Evolutionary conservation across 108 stramenopile species (phyloP).

Genomic region (Cyclotella choctawhatcheeana): DNA sequence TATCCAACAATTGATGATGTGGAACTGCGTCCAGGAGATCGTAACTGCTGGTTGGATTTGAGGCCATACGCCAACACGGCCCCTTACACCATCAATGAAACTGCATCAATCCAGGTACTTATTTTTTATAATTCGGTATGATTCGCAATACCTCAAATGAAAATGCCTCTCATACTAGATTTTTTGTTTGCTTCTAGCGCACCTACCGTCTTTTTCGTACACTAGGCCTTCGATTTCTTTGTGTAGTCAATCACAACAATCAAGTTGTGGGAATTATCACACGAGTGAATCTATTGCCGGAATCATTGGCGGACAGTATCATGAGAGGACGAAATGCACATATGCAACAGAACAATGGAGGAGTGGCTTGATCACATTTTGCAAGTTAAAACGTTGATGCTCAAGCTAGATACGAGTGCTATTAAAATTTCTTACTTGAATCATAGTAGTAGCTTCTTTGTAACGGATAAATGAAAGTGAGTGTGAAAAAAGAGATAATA

Average conservation of each 20-base stretch:
- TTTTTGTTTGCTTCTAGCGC: slow-evolving; percentile 43
- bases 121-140: background rate
- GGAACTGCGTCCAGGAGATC: slow-evolving; percentile 74
- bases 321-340: slow-evolving; percentile 86
- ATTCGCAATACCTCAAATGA: no score
- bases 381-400: no score
- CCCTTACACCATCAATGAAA: slow-evolving; percentile 93
- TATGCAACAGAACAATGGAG: slow-evolving; percentile 25
- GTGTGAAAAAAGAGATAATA: no score
- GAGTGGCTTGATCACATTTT: no score
- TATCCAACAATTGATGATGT: slow-evolving; percentile 93
- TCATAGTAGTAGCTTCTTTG: no score
- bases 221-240: slow-evolving; percentile 92
- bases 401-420: no score
- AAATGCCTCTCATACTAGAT: background rate
- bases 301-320: slow-evolving; percentile 75
- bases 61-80: slow-evolving; percentile 97
- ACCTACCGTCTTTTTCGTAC: slow-evolving; percentile 97
- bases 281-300: slow-evolving; percentile 81
- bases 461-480: no score
- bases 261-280: slow-evolving; percentile 92
- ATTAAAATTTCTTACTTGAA: no score
- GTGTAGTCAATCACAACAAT: slow-evolving; percentile 93
- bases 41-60: slow-evolving; percentile 93
- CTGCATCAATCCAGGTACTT: slow-evolving; percentile 82